These are phyloP conservation scores for Botryotinia globosa DNA, from an alignment of 2,329 filamentous ascomycete species.

Conservation along the genomic window DNA sequence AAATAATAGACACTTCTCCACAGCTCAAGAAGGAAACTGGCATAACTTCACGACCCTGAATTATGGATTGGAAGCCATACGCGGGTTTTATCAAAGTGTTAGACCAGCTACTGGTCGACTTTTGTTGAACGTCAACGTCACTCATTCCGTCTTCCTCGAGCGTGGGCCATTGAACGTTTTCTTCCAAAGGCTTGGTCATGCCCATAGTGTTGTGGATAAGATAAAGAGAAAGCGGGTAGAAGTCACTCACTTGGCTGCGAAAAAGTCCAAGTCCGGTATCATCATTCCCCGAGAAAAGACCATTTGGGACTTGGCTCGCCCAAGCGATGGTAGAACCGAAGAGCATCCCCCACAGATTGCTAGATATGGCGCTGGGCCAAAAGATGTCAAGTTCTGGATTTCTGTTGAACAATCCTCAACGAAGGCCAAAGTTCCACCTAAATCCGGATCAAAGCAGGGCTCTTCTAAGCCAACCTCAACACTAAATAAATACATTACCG, in stretches of 20 bases:
- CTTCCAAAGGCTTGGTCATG: constrained; percentile 38
- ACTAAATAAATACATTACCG: constrained; percentile 47
- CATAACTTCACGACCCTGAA: constrained; percentile 42
- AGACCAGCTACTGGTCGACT: constrained; percentile 56
- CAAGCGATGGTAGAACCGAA: constrained; percentile 39
- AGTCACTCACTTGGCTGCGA: constrained; percentile 41
- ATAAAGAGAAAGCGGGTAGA: constrained; percentile 44
- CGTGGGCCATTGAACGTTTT: constrained; percentile 42
- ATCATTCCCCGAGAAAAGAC: constrained; percentile 43
- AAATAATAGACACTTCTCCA: constrained; percentile 51
- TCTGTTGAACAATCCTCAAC: constrained; percentile 35
- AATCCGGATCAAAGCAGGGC: constrained; percentile 35
- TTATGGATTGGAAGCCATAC: constrained; percentile 53
- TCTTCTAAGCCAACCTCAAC: constrained; percentile 33
- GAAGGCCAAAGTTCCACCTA: constrained; percentile 34
- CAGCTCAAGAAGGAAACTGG: constrained; percentile 33
- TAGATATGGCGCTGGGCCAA: constrained; percentile 46
- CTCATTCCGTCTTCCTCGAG: constrained; percentile 57
- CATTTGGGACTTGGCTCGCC: constrained; percentile 46
- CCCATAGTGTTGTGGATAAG: constrained; percentile 29
- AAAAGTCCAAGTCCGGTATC: constrained; percentile 38
- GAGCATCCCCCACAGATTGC: constrained; percentile 40
- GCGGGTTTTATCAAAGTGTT: constrained; percentile 62
- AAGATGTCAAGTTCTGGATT: constrained; percentile 55
- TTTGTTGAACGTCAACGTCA: constrained; percentile 62